phyloP scores from a whole-genome alignment of 805 yeast species.

The Lipomyces kockii region DNA sequence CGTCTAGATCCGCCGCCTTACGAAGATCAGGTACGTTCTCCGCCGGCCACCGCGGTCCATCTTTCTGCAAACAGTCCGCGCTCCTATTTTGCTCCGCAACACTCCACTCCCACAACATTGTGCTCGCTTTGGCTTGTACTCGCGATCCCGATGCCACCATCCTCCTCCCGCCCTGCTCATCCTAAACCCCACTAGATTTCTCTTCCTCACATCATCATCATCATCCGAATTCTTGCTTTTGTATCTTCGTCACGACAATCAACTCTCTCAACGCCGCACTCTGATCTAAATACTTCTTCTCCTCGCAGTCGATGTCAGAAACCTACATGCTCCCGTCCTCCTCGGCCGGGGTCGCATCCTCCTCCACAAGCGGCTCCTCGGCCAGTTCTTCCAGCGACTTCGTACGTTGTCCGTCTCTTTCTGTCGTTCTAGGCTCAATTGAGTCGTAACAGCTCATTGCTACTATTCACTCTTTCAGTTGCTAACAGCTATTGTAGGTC shows the following conservation, averaged over 20 bases:
- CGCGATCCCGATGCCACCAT: constrained; percentile 1
- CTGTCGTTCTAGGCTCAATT: not conserved
- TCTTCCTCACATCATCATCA: constrained; percentile 11
- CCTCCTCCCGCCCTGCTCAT: not conserved
- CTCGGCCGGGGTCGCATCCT: constrained; percentile 20
- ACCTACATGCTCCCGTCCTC: not conserved
- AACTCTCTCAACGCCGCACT: not conserved
- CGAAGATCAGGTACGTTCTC: not conserved
- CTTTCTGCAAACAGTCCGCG: not conserved
- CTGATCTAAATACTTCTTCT: not conserved
- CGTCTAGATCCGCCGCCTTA: constrained; percentile 2
- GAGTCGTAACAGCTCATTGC: not conserved
- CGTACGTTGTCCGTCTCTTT: constrained; percentile 24
- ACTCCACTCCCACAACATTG: not conserved
- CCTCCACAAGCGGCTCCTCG: constrained; percentile 17
- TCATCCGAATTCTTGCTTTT: not conserved
- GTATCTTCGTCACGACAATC: not conserved
- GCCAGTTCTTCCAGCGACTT: constrained; percentile 37
- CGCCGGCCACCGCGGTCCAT: not conserved
- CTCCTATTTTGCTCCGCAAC: not conserved
- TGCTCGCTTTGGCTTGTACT: no score
- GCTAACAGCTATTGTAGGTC: constrained; percentile 21
- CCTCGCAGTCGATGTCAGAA: constrained; percentile 5
- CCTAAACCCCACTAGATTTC: constrained; percentile 2
- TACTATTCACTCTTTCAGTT: not conserved